phyloP scores from a whole-genome alignment of 1,284 basidiomycete genomes.

The Takashimella koratensis region DNA sequence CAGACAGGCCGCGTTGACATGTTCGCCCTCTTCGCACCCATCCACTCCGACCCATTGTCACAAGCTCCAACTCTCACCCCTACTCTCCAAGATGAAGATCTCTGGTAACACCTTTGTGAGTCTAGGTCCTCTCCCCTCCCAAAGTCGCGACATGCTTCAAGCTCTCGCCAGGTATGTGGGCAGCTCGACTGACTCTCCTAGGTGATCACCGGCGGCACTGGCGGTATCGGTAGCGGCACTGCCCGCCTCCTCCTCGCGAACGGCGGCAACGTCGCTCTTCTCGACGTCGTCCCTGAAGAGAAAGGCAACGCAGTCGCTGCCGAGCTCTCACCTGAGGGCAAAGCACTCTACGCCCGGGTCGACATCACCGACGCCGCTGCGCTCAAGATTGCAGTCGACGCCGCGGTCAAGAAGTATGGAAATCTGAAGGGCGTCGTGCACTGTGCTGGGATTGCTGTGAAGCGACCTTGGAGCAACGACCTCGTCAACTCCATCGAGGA shows the following conservation, averaged over 20 bases:
- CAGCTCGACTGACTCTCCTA: too few relatives aligned
- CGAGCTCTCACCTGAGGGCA: conserved; percentile 7
- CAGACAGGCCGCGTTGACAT: too few relatives aligned
- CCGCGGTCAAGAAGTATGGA: conserved; percentile 19
- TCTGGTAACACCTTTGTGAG: conserved; percentile 37
- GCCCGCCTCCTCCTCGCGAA: conserved; percentile 18
- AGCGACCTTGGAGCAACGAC: conserved; percentile 39
- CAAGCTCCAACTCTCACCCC: neutral
- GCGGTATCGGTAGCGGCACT: conserved; percentile 32
- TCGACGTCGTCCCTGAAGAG: conserved; percentile 31
- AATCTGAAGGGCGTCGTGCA: conserved; percentile 39
- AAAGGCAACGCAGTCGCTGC: conserved; percentile 24
- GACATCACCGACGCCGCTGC: conserved; percentile 35
- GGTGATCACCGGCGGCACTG: conserved; percentile 35
- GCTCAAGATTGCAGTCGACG: conserved; percentile 26
- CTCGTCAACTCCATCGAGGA: conserved; percentile 35
- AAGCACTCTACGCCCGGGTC: conserved; percentile 30
- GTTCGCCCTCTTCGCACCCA: too few relatives aligned
- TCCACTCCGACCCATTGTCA: too few relatives aligned
- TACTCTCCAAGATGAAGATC: conserved; percentile 28
- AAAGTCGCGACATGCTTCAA: too few relatives aligned
- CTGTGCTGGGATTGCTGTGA: conserved; percentile 41
- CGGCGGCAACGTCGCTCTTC: conserved; percentile 31
- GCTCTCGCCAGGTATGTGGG: neutral
- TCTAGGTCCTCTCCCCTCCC: neutral